phyloP scores from a whole-genome alignment of 116 monocot genomes.

The Posidonia oceanica region DNA sequence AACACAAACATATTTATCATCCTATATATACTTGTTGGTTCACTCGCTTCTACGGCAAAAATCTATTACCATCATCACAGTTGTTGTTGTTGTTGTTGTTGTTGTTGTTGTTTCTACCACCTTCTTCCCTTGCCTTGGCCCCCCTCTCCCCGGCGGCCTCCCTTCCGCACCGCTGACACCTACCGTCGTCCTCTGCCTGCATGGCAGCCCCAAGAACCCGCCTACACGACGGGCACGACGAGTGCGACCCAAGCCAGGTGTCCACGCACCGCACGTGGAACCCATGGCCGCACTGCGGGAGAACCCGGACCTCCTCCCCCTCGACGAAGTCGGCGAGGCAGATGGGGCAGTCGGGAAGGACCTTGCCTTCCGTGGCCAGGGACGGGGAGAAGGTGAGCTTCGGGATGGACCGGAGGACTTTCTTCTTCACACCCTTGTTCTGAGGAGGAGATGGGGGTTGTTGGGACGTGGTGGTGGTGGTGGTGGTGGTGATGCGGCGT shows the following conservation, averaged over 20 bases:
- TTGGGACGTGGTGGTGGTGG: background rate
- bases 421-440: constrained; percentile 4
- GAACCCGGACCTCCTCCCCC: constrained; percentile 17
- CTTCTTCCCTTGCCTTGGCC: too few relatives aligned
- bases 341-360: constrained; percentile 12
- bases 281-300: constrained; percentile 15
- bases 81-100: too few relatives aligned
- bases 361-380: background rate
- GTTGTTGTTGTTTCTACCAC: too few relatives aligned
- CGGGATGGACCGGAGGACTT: constrained; percentile 8
- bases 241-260: constrained; percentile 11
- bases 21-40: too few relatives aligned
- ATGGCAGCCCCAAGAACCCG: background rate
- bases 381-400: constrained; percentile 1
- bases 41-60: too few relatives aligned
- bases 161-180: background rate
- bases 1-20: too few relatives aligned
- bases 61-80: too few relatives aligned
- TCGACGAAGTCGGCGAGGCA: constrained; percentile 16
- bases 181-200: background rate
- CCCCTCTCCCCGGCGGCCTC: too few relatives aligned
- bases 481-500: background rate
- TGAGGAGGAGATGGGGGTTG: background rate
- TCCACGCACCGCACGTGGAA: constrained; percentile 18
- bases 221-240: constrained; percentile 22